Evolutionary conservation across 768 basidiomycete genomes (phyloP).

Genomic region (Tulasnella calospora): DNA sequence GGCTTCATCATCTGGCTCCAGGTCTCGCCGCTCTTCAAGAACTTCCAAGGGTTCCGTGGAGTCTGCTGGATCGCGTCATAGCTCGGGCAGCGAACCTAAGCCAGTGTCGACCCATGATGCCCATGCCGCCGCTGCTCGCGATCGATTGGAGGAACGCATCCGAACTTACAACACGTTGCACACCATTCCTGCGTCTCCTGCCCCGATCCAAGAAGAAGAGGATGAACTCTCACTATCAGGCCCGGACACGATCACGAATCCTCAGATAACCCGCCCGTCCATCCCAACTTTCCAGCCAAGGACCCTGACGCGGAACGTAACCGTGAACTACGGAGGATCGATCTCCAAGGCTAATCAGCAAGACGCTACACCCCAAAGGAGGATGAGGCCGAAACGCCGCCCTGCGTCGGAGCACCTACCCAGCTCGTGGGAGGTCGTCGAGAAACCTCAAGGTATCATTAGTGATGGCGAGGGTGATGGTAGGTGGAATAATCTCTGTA

Average conservation of each 20-base stretch:
- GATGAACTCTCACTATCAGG: background rate
- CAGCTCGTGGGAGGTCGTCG: background rate
- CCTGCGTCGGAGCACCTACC: slow-evolving; percentile 2
- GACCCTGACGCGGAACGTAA: background rate
- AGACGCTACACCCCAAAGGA: background rate
- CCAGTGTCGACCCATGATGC: background rate
- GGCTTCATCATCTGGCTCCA: background rate
- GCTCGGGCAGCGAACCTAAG: background rate
- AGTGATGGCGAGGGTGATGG: slow-evolving; percentile 47
- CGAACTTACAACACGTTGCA: background rate
- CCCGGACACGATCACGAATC: background rate
- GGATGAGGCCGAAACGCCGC: background rate
- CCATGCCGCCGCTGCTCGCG: background rate
- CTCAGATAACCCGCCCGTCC: background rate
- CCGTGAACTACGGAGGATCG: background rate
- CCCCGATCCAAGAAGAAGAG: background rate
- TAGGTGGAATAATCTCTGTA: slow-evolving; percentile 33
- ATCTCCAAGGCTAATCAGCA: background rate
- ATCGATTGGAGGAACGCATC: background rate
- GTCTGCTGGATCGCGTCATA: background rate
- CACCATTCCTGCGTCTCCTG: slow-evolving; percentile 11
- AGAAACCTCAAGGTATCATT: background rate
- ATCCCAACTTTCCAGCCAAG: background rate
- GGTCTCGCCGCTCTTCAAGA: background rate
- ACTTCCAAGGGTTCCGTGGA: background rate